A percentile compares a stretch with the other conserved stretches of the same genome.
Conservation (phyloP, 1,139 yeast species). For the Scheffersomyces parashehatae region DNA sequence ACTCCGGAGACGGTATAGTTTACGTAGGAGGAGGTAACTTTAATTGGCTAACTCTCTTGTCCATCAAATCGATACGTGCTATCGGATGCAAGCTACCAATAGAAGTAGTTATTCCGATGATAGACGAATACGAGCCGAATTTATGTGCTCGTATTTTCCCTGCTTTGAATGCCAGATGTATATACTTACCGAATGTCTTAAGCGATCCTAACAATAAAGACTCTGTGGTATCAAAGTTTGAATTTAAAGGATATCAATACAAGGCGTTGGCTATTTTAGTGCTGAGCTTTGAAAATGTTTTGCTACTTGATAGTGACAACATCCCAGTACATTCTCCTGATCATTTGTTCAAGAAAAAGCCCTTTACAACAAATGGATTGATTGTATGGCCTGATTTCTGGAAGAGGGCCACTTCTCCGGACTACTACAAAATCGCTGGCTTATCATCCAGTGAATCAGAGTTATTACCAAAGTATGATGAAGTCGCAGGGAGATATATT, state of each 20-base stretch:
- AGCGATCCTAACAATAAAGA: constrained; percentile 26
- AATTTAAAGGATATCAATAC: constrained; percentile 74
- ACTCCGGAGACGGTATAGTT: constrained; percentile 74
- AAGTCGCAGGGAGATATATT: constrained; percentile 23
- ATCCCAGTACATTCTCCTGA: constrained; percentile 63
- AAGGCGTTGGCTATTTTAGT: constrained; percentile 74
- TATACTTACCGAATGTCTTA: constrained; percentile 57
- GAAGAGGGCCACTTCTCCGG: constrained; percentile 48
- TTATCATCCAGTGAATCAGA: constrained; percentile 21
- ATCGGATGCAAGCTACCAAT: constrained; percentile 69
- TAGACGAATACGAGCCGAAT: constrained; percentile 68
- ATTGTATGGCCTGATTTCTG: constrained; percentile 53
- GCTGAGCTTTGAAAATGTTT: constrained; percentile 75
- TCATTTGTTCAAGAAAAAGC: constrained; percentile 23
- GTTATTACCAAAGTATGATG: constrained; percentile 35
- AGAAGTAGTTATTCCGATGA: constrained; percentile 72
- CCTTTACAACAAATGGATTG: constrained; percentile 30
- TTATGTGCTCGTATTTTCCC: constrained; percentile 69
- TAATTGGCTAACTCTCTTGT: constrained; percentile 68
- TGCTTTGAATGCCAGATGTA: constrained; percentile 67
- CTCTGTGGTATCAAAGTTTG: constrained; percentile 27
- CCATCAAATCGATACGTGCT: constrained; percentile 64
- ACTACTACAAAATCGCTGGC: constrained; percentile 41
- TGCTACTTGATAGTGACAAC: constrained; percentile 76
- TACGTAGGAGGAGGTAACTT: constrained; percentile 81